Evolutionary conservation across 345 rosid genomes (phyloP), one percentile per base, ranked within the genome.

Genomic region (Rubroshorea leprosula): DNA sequence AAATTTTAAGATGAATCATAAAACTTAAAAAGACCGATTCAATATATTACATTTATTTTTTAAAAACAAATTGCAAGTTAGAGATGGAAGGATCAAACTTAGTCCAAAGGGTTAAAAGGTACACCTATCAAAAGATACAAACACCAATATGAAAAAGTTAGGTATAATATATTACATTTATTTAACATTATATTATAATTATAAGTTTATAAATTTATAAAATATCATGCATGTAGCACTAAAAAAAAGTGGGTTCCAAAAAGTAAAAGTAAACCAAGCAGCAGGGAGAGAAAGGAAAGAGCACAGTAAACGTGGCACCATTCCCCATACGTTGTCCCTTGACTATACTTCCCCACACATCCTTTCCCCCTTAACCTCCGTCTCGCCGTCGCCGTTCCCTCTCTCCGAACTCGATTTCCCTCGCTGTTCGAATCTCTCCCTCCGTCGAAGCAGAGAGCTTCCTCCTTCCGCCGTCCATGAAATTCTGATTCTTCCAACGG

Each of bases 321-420:
- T 82, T 82, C 78, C 84, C 84, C 77, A 69, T 57, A 71, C 71
- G 74, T 57, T 35, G 41, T 14, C 65, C 43, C 15, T 62, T 51
- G 45, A 53, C 58, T 62, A 35, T 27, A 35, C n/a, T 43, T 41
- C 16, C 17, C 17, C 52, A 23, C 68, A 12, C 58, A 0, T 24
- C 47, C 8, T 56, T 10, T 6, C 7, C 17, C 16, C 43, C 46
- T 5, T 41, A 20, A 58, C 54, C 63, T 24, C 66, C 64, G 63
- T 74, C 58, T 26, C 18, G 38, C 57, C 31, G 22, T 24, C 71
- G 60, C 17, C 66, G 7, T 11, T 23, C 51, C 27, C 31, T 35
- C 38, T 55, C 20, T 23, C 44, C 48, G 35, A 35, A 35, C 41
- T 25, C 49, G 52, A 11, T 19, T 47, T 39, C 12, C 21, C 19